Evolutionary conservation across 78 protist species (phyloP).

Genomic region (Dictyostelium capitatum): DNA sequence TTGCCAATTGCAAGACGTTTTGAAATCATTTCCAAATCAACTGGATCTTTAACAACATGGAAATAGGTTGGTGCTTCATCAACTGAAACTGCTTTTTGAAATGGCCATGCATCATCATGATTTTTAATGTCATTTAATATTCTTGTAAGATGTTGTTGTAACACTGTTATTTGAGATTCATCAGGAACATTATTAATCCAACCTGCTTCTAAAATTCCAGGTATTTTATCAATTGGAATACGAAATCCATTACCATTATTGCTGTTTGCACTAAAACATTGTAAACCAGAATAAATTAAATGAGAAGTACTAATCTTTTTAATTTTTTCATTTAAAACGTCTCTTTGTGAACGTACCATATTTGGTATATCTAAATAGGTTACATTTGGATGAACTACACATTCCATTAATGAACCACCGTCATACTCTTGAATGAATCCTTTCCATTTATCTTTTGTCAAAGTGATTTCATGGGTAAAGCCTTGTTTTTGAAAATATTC

Average conservation of each 20-base stretch:
- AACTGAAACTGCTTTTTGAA: constrained; percentile 38
- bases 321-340: constrained; percentile 55
- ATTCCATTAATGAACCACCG: constrained; percentile 93
- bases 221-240: constrained; percentile 31
- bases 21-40: constrained; percentile 35
- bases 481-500: constrained; percentile 97
- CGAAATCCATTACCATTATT: constrained; percentile 1
- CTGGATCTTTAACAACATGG: constrained; percentile 37
- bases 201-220: constrained; percentile 58
- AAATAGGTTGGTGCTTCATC: constrained; percentile 60
- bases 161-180: background rate
- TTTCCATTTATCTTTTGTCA: constrained; percentile 78
- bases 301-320: constrained; percentile 61
- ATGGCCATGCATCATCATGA: constrained; percentile 71
- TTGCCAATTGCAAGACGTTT: constrained; percentile 34
- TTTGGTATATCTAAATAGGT: constrained; percentile 61
- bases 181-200: background rate
- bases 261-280: background rate
- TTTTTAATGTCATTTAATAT: background rate
- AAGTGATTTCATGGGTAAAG: constrained; percentile 87
- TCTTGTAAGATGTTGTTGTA: constrained; percentile 5
- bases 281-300: constrained; percentile 44
- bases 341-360: constrained; percentile 50
- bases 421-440: constrained; percentile 96
- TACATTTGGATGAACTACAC: constrained; percentile 53